Percentiles rank a stretch among this genome's conserved stretches.
These are phyloP conservation scores for Toxoplasma gondii DNA, from an alignment of 169 alveolate species.

Conservation along the genomic window DNA sequence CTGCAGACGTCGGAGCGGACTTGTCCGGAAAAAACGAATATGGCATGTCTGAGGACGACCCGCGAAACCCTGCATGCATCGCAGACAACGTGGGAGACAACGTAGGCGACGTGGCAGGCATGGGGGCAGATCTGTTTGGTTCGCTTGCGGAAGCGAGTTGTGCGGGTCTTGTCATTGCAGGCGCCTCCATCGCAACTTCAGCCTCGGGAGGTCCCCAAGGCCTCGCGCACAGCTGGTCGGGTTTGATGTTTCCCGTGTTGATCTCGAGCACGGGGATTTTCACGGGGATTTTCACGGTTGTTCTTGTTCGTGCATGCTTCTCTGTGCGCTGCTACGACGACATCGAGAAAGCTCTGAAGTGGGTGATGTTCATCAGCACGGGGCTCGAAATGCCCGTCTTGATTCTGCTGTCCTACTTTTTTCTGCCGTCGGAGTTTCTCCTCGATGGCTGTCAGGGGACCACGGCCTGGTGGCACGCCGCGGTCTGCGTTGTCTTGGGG, in stretches of 20 bases:
- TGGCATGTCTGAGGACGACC: slow-evolving; percentile 91
- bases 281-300: slow-evolving; percentile 80
- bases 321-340: slow-evolving; percentile 76
- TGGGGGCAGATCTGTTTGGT: slow-evolving; percentile 95
- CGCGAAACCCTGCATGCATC: slow-evolving; percentile 92
- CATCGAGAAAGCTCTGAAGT: slow-evolving; percentile 83
- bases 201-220: slow-evolving; percentile 89
- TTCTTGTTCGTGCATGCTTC: slow-evolving; percentile 76
- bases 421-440: slow-evolving; percentile 71
- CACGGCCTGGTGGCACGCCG: slow-evolving; percentile 76
- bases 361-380: slow-evolving; percentile 85
- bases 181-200: slow-evolving; percentile 73
- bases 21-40: slow-evolving; percentile 90
- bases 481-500: slow-evolving; percentile 81
- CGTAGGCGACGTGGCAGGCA: slow-evolving; percentile 95
- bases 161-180: slow-evolving; percentile 91
- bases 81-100: slow-evolving; percentile 95
- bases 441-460: slow-evolving; percentile 71
- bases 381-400: slow-evolving; percentile 84
- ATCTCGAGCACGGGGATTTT: slow-evolving; percentile 85
- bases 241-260: slow-evolving; percentile 76
- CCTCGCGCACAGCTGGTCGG: neutral
- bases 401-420: slow-evolving; percentile 71
- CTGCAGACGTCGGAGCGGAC: slow-evolving; percentile 94
- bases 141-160: slow-evolving; percentile 93